A percentile compares a stretch with the other conserved stretches of the same genome.
Evolutionary conservation across 2,329 filamentous ascomycete genomes (phyloP).

Genomic region (Chaetothyriales sp.): DNA sequence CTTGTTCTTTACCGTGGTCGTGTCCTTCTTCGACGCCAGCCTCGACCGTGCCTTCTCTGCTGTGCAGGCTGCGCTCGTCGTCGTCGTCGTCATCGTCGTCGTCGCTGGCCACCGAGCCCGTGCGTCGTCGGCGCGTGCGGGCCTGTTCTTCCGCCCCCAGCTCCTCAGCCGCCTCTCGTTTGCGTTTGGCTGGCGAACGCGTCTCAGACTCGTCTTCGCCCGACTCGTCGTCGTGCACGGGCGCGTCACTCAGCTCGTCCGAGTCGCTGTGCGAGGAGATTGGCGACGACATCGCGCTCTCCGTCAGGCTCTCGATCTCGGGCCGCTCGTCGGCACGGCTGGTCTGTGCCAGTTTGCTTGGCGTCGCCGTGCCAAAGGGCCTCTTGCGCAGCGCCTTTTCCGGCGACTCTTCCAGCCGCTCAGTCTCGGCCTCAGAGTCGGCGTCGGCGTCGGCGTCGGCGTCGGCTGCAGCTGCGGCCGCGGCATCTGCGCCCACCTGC

Average conservation of each 20-base stretch:
- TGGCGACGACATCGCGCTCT: conserved; percentile 19
- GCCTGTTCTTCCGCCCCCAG: conserved; percentile 12
- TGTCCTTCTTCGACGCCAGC: conserved; percentile 24
- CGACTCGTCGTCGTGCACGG: conserved; percentile 12
- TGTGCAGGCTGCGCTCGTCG: conserved; percentile 19
- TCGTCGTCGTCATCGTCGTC: conserved; percentile 16
- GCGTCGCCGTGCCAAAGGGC: conserved; percentile 50
- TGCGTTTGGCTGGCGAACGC: conserved; percentile 23
- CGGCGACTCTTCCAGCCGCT: conserved; percentile 82
- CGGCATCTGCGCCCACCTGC: conserved; percentile 14
- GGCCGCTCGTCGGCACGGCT: conserved; percentile 15
- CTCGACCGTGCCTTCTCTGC: conserved; percentile 22
- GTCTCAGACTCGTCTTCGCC: conserved; percentile 1
- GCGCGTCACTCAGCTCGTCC: conserved; percentile 14
- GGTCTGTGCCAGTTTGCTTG: conserved; percentile 58
- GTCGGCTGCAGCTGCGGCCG: conserved; percentile 35
- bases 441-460: conserved; percentile 45
- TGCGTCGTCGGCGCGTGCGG: conserved; percentile 27
- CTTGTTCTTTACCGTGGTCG: conserved; percentile 25
- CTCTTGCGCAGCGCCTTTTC: conserved; percentile 44
- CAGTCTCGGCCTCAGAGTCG: conserved; percentile 82
- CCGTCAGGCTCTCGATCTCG: conserved; percentile 25
- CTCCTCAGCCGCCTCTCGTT: conserved; percentile 16
- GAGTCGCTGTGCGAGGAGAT: conserved; percentile 15
- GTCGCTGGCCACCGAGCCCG: conserved; percentile 23